Evolutionary conservation across 805 yeast species (phyloP), one percentile per base, ranked within the genome.

Genomic region (Diddensiella transvaalensis): DNA sequence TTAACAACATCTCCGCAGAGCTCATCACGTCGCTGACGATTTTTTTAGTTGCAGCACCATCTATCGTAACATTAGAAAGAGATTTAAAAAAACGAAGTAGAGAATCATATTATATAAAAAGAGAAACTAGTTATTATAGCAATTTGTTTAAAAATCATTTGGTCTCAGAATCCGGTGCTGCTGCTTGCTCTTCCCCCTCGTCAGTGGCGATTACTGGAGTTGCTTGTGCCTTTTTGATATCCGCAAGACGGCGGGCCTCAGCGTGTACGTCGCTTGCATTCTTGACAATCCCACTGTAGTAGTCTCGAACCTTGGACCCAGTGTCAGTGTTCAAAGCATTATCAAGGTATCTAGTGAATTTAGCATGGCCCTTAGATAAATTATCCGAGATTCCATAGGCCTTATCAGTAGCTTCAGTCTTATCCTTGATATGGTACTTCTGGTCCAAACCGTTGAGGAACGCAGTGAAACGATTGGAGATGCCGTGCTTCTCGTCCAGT

Each of bases 171-270:
- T n/a, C n/a, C n/a, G n/a, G n/a, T n/a, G n/a, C n/a, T n/a, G n/a
- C n/a, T n/a, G 32, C 11, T 26, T 26, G 32, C 13, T 26, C 11
- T 26, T 26, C 39, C 19, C n/a, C 19, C 8, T 35, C 39, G 10
- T 35, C 39, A 35, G 39, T n/a, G 15, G 15, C 39, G 39, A n/a
- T 6, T 35, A 8, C 32, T 8, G 32, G 15, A 35, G 36, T 40
- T 21, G 42, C 44, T 21, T 64, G 53, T 24, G 60, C 59, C 59
- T 72, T 73, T 65, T 82, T 78, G 60, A 83, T 60, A 32, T 77
- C 83, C 18, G 85, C 85, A 61, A 85, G 72, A 58, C 91, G 73
- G 55, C 73, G 73, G 19, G 95, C 95, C 67, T 85, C 91, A 47
- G 72, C 75, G 64, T 86, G 90, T 42, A 85, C 85, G 48, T 80